A percentile compares a stretch with the other conserved stretches of the same genome.
Conservation (phyloP, 805 yeast genomes). For the Metschnikowia rubicola region DNA sequence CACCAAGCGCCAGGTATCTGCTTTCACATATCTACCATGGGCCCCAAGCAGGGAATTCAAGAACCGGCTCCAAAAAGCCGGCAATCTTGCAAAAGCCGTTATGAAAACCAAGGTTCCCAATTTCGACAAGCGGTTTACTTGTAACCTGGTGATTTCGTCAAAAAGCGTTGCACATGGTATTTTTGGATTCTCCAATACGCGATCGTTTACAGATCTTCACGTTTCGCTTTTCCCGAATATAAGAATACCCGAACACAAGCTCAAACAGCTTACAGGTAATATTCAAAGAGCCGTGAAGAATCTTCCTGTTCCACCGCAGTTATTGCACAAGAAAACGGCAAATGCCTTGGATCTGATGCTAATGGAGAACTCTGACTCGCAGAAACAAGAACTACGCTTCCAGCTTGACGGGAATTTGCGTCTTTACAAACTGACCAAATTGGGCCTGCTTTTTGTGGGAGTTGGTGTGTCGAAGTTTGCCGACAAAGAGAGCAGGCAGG, state of each 20-base stretch:
- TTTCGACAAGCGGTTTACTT: conserved; percentile 5
- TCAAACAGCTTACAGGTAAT: background rate
- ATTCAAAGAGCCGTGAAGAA: conserved; percentile 3
- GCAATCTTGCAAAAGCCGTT: conserved; percentile 2
- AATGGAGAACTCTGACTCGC: background rate
- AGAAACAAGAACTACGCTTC: background rate
- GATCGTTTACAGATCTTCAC: conserved; percentile 15
- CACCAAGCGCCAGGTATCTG: conserved; percentile 11
- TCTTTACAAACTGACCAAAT: conserved; percentile 4
- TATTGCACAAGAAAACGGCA: background rate
- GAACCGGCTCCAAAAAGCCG: conserved; percentile 3
- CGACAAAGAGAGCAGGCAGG: background rate
- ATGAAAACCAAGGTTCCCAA: conserved; percentile 1
- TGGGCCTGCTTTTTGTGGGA: conserved; percentile 16
- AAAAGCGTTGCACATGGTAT: conserved; percentile 6
- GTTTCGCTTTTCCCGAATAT: conserved; percentile 18
- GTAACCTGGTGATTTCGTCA: conserved; percentile 4
- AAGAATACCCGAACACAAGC: background rate
- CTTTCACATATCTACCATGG: conserved; percentile 22
- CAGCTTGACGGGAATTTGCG: conserved; percentile 1
- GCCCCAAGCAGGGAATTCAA: conserved; percentile 6
- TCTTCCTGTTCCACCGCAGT: conserved; percentile 1
- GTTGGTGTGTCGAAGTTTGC: conserved; percentile 7
- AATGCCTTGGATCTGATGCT: conserved; percentile 9
- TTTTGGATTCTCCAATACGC: conserved; percentile 7